These are phyloP conservation scores for Astragalus glycyphyllos DNA, from an alignment of 306 rosid species.

Conservation along the genomic window DNA sequence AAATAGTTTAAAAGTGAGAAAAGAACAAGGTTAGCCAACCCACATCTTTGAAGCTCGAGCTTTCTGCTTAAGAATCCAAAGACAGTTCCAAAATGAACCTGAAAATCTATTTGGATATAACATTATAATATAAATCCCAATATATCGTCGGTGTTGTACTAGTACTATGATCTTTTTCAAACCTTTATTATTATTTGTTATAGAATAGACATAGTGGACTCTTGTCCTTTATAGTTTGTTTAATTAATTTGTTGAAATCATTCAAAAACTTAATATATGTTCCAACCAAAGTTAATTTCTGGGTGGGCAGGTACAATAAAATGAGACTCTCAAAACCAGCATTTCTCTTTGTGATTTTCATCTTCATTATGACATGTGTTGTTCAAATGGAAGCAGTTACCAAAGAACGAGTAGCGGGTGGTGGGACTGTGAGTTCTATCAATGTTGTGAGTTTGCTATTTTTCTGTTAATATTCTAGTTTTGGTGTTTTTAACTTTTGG, in stretches of 20 bases:
- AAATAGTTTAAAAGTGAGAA: slow-evolving; percentile 42
- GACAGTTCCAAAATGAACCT: slow-evolving; percentile 60
- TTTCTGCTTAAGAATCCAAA: slow-evolving; percentile 62
- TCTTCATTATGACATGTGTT: slow-evolving; percentile 43
- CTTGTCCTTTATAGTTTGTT: slow-evolving; percentile 10
- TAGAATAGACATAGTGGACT: slow-evolving; percentile 2
- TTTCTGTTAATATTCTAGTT: not conserved
- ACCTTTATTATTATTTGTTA: slow-evolving; percentile 3
- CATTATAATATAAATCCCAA: slow-evolving; percentile 11
- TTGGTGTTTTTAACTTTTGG: slow-evolving; percentile 2
- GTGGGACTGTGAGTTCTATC: slow-evolving; percentile 40
- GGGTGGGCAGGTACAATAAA: slow-evolving; percentile 6
- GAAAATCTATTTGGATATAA: slow-evolving; percentile 1
- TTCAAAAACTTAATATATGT: slow-evolving; percentile 3
- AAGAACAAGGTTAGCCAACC: slow-evolving; percentile 64
- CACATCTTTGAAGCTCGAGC: slow-evolving; percentile 62
- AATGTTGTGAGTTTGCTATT: slow-evolving; percentile 44
- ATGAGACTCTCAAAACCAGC: slow-evolving; percentile 54
- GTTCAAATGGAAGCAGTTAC: slow-evolving; percentile 47
- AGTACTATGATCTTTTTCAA: not conserved
- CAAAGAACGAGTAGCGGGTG: slow-evolving; percentile 14
- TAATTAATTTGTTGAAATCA: slow-evolving; percentile 31
- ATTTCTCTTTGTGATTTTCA: slow-evolving; percentile 49
- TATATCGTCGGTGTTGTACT: slow-evolving; percentile 30
- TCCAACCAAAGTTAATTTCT: slow-evolving; percentile 26